Percentiles rank a stretch among this genome's conserved stretches.
Evolutionary conservation across 495 filamentous ascomycete species (phyloP).

Genomic region (Hyaloscypha finlandica): DNA sequence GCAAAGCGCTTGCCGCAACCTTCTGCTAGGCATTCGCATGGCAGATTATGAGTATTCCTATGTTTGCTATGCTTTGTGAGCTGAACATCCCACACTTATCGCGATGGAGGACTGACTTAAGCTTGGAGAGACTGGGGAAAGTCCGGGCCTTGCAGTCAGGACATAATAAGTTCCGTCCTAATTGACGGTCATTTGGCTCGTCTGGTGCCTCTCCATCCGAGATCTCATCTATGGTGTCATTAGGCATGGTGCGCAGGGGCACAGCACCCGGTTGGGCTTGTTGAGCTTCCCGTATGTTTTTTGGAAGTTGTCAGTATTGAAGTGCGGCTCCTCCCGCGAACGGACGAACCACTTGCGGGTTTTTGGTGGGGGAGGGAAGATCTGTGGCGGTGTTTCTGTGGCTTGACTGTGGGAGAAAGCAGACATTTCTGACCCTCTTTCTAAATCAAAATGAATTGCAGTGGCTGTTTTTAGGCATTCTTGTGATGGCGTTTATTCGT

Average conservation of each 20-base stretch:
- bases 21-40: slow-evolving; percentile 14
- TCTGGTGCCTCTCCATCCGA: neutral
- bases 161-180: neutral
- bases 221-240: neutral
- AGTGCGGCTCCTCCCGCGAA: too few species aligned
- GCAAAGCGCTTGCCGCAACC: slow-evolving; percentile 17
- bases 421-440: too few species aligned
- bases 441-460: too few species aligned
- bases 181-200: neutral
- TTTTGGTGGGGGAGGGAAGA: too few species aligned
- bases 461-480: too few species aligned
- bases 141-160: neutral
- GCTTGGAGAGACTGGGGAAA: slow-evolving; percentile 20
- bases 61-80: slow-evolving; percentile 15
- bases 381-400: too few species aligned
- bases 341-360: too few species aligned
- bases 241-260: too few species aligned
- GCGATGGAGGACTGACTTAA: slow-evolving; percentile 12
- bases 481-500: too few species aligned
- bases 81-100: neutral
- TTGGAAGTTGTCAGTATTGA: too few species aligned
- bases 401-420: too few species aligned
- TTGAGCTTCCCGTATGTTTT: slow-evolving; percentile 7
- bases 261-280: neutral
- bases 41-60: slow-evolving; percentile 11